These are phyloP conservation scores for Apiotrichum siamense DNA, from an alignment of 1,284 basidiomycete genomes.

Conservation along the genomic window DNA sequence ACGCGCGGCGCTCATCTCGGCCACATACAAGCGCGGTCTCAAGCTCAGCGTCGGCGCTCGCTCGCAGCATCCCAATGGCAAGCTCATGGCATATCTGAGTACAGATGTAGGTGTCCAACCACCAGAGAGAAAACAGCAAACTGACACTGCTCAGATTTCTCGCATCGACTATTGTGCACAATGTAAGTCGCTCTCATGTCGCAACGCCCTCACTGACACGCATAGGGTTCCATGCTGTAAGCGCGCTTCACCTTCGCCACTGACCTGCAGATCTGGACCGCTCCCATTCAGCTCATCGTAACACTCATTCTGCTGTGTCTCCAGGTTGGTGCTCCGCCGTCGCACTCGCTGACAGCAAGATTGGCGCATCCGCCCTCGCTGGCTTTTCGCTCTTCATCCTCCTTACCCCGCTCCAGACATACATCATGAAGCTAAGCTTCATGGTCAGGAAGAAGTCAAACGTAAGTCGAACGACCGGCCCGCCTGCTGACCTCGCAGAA, in stretches of 20 bases:
- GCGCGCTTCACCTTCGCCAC: slow-evolving; percentile 1
- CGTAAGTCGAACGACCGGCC: slow-evolving; percentile 19
- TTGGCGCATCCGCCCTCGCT: slow-evolving; percentile 68
- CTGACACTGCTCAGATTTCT: slow-evolving; percentile 23
- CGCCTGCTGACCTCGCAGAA: slow-evolving; percentile 39
- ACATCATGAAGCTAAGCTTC: slow-evolving; percentile 65
- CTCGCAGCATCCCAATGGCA: slow-evolving; percentile 59
- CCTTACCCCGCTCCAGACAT: slow-evolving; percentile 63
- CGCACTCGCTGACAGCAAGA: slow-evolving; percentile 44
- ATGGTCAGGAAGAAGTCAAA: slow-evolving; percentile 57
- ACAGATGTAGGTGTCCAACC: slow-evolving; percentile 54
- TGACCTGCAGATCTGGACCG: slow-evolving; percentile 54
- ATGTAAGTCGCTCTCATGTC: slow-evolving; percentile 14
- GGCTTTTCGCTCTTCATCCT: slow-evolving; percentile 68
- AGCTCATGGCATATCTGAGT: slow-evolving; percentile 67
- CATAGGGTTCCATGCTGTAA: slow-evolving; percentile 54
- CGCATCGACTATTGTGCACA: slow-evolving; percentile 44
- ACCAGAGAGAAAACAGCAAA: too few relatives aligned
- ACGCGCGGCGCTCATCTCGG: slow-evolving; percentile 65
- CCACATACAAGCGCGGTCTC: slow-evolving; percentile 67
- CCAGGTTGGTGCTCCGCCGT: background rate
- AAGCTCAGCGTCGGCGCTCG: slow-evolving; percentile 62
- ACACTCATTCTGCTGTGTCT: slow-evolving; percentile 48
- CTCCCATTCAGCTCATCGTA: slow-evolving; percentile 59
- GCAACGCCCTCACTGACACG: background rate